A percentile compares a stretch with the other conserved stretches of the same genome.
phyloP scores from a whole-genome alignment of 768 basidiomycete species.

The Leccinum rimulosum region DNA sequence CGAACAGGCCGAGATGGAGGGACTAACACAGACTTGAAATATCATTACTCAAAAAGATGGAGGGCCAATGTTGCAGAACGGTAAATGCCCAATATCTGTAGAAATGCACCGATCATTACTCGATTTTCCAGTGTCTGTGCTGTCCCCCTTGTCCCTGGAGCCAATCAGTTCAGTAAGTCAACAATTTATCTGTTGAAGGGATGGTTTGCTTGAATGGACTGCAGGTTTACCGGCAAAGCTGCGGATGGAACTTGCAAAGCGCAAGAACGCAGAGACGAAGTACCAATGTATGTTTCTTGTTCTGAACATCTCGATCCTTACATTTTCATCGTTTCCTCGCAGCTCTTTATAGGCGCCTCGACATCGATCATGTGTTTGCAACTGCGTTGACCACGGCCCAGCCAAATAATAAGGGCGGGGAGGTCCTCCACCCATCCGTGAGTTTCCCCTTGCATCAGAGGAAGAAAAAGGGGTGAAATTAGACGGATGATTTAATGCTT shows the following conservation, averaged over 20 bases:
- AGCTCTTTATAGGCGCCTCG: conserved; percentile 60
- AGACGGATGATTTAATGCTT: neutral
- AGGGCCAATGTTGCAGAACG: conserved; percentile 46
- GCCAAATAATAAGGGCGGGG: conserved; percentile 50
- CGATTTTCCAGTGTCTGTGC: conserved; percentile 42
- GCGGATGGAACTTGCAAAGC: conserved; percentile 35
- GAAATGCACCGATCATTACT: neutral
- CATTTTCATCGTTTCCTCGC: conserved; percentile 8
- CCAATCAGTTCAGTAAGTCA: conserved; percentile 50
- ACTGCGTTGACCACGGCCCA: conserved; percentile 59
- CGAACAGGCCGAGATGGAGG: conserved; percentile 26
- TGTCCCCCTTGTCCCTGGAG: conserved; percentile 50
- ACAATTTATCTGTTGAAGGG: neutral
- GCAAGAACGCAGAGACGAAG: conserved; percentile 24
- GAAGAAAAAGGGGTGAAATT: neutral
- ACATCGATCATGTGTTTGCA: conserved; percentile 50
- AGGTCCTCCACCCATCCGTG: conserved; percentile 47
- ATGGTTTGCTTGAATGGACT: neutral
- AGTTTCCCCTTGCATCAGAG: conserved; percentile 8
- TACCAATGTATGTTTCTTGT: conserved; percentile 25
- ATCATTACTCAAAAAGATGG: conserved; percentile 57
- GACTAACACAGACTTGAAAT: conserved; percentile 36
- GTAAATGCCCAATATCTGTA: conserved; percentile 30
- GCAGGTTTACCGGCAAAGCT: conserved; percentile 45
- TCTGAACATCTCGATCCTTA: neutral